Conservation (phyloP, 257 asterid genomes). For the Gardenia jasminoides region DNA sequence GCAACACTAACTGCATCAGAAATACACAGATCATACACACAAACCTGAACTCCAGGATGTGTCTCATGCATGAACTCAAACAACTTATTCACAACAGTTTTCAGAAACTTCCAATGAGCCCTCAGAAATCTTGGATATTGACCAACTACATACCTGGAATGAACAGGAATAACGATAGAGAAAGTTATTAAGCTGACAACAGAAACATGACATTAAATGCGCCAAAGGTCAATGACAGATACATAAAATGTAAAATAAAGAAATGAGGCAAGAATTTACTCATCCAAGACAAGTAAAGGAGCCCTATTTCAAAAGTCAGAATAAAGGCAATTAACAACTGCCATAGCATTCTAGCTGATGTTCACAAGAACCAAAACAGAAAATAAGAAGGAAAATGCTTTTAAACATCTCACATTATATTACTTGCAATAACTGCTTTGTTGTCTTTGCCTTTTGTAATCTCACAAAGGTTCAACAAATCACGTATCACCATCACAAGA, state of each 20-base stretch:
- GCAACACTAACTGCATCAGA: not conserved
- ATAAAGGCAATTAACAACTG: not conserved
- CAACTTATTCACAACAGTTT: conserved; percentile 96
- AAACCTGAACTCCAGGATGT: conserved; percentile 99
- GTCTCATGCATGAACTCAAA: conserved; percentile 99
- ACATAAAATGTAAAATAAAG: not conserved
- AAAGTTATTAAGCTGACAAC: not conserved
- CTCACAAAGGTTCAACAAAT: conserved; percentile 92
- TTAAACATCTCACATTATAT: conserved; percentile 68
- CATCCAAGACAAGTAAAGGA: not conserved
- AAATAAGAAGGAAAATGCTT: not conserved
- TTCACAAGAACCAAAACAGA: not conserved
- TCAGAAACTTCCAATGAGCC: conserved; percentile 99
- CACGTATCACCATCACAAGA: conserved; percentile 99
- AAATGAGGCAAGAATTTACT: not conserved
- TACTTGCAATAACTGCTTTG: conserved; percentile 99
- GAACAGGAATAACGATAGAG: conserved; percentile 10
- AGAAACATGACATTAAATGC: not conserved
- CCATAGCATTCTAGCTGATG: not conserved
- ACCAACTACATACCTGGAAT: conserved; percentile 95
- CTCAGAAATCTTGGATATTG: conserved; percentile 97
- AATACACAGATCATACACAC: not conserved
- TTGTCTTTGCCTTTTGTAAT: conserved; percentile 97
- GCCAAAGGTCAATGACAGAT: not conserved
- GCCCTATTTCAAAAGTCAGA: not conserved